These are phyloP conservation scores for Exserohilum turcica DNA, from an alignment of 2,329 filamentous ascomycete species.

Conservation along the genomic window DNA sequence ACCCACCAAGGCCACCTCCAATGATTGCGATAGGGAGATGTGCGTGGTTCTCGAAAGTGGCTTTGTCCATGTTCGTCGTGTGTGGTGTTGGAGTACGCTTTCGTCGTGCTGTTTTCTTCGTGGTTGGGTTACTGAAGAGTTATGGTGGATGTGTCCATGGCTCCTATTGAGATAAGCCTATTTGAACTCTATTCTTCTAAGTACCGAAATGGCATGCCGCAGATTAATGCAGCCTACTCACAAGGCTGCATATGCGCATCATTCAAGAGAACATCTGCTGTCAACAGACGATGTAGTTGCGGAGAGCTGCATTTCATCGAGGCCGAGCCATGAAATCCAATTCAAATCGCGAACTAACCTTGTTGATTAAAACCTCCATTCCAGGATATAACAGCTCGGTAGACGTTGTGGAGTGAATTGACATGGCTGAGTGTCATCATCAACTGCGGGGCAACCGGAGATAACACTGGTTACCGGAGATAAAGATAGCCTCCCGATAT, in stretches of 20 bases:
- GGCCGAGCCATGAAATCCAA: no score
- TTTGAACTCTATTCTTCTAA: not conserved
- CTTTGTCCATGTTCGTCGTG: not conserved
- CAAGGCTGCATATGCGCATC: not conserved
- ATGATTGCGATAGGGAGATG: conserved; percentile 33
- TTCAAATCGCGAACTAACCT: no score
- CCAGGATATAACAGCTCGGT: no score
- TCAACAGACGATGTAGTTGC: not conserved
- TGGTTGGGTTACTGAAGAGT: not conserved
- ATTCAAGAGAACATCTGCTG: not conserved
- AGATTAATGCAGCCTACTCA: not conserved
- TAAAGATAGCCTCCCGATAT: no score
- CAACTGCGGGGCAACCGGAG: not conserved
- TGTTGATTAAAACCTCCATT: not conserved
- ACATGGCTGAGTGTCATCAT: not conserved
- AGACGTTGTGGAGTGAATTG: no score
- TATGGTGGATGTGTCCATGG: not conserved
- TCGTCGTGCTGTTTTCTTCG: no score
- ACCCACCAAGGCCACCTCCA: conserved; percentile 38
- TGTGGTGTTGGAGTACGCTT: not conserved
- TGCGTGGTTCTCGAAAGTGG: not conserved
- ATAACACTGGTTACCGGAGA: not conserved
- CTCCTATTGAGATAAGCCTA: not conserved
- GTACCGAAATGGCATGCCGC: not conserved
- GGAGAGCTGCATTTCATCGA: no score